Evolutionary conservation across 306 rosid species (phyloP), one percentile per base, ranked within the genome.

Genomic region (Pachyrhizus erosus): DNA sequence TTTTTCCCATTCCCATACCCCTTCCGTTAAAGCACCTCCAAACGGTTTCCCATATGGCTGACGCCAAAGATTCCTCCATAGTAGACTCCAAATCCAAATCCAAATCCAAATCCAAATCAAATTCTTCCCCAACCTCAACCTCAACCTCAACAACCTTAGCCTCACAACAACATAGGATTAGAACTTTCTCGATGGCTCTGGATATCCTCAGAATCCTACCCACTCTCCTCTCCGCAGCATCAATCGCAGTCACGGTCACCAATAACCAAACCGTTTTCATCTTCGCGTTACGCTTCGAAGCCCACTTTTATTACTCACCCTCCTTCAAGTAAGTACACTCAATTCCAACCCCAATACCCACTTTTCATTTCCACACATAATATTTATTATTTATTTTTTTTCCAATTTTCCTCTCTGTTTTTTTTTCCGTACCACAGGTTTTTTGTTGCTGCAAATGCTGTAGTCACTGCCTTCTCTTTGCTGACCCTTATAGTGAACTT

Each of bases 251-350:
- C 23, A 86, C 18, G 7, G 91, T 90, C 88, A 82, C 94, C 78
- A 88, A 82, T 82, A 18, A 13, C 69, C 94, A 93, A 85, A 68
- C 94, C 70, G 82, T 93, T 77, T 23, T 45, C 31, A 1, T 90
- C 21, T 87, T 90, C 61, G 2, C 76, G 2, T 0, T 88, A 12
- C 51, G 5, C n/a, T 67, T 88, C 79, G 67, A 87, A 57, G 91
- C 97, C 20, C 94, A 77, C 81, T 93, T 86, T 49, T 82, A 86
- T 72, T 86, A 91, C 84, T 83, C 94, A 0, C 75, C 91, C 24
- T 77, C 97, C 73, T 33, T 86, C 40, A 90, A 67, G 97, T 93
- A 88, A 82, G 82, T 60, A 9, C 3, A 1, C 77, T 29, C 43
- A 24, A 33, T 65, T 73, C n/a, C n/a, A n/a, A n/a, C 58, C 24